These are phyloP conservation scores for Candida pseudoglaebosa DNA, from an alignment of 805 yeast species.

Conservation along the genomic window DNA sequence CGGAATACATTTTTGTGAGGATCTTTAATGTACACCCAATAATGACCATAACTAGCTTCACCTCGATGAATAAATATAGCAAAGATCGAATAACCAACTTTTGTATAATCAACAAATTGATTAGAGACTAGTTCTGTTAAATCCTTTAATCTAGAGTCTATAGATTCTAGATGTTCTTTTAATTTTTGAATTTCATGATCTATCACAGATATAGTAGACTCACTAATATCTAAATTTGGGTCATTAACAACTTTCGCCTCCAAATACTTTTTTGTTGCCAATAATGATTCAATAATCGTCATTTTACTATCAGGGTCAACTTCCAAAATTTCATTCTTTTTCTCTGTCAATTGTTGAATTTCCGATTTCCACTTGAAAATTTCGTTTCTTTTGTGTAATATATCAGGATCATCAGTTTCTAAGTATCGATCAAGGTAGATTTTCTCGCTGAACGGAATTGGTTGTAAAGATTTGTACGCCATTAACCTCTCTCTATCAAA, in stretches of 20 bases:
- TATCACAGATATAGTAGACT: slow-evolving; percentile 46
- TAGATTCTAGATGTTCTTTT: slow-evolving; percentile 39
- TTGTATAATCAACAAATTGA: slow-evolving; percentile 60
- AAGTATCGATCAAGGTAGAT: slow-evolving; percentile 86
- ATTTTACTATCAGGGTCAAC: slow-evolving; percentile 36
- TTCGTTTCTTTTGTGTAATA: slow-evolving; percentile 52
- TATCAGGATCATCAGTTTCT: slow-evolving; percentile 57
- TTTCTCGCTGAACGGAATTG: slow-evolving; percentile 72
- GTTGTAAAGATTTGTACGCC: slow-evolving; percentile 80
- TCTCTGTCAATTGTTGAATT: slow-evolving; percentile 39
- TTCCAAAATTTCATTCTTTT: slow-evolving; percentile 39
- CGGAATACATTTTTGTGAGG: slow-evolving; percentile 63
- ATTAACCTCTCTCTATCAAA: slow-evolving; percentile 70
- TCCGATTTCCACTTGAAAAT: slow-evolving; percentile 61
- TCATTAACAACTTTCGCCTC: slow-evolving; percentile 36
- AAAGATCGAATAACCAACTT: slow-evolving; percentile 75
- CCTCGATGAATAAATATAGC: slow-evolving; percentile 95
- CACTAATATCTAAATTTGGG: slow-evolving; percentile 33
- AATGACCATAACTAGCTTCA: slow-evolving; percentile 94
- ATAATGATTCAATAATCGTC: slow-evolving; percentile 39
- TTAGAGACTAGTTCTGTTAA: slow-evolving; percentile 48
- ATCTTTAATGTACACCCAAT: slow-evolving; percentile 92
- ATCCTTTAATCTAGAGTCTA: slow-evolving; percentile 39
- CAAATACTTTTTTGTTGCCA: slow-evolving; percentile 55
- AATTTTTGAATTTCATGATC: slow-evolving; percentile 44